phyloP scores from a whole-genome alignment of 192 early-diverging fungal species.

The Backusella circina region DNA sequence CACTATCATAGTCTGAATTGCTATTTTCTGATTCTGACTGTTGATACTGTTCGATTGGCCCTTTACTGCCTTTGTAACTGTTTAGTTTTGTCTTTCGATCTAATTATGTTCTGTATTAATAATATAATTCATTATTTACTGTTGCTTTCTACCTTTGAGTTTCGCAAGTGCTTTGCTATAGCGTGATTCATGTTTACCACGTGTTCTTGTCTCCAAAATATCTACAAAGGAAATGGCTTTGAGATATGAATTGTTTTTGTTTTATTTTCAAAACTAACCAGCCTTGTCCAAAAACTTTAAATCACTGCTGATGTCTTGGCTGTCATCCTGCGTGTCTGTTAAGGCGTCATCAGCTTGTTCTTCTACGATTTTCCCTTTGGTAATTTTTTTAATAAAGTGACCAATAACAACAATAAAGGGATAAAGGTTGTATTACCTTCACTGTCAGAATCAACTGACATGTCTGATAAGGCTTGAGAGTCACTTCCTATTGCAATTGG shows the following conservation, averaged over 20 bases:
- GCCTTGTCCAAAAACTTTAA: slow-evolving; percentile 3
- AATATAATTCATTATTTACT: background rate
- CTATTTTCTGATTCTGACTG: background rate
- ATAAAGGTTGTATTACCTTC: background rate
- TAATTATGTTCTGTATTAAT: background rate
- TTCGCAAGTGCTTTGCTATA: slow-evolving; percentile 2
- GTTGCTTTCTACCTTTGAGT: background rate
- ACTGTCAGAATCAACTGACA: slow-evolving; percentile 3
- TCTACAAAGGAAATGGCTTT: background rate
- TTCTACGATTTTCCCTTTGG: background rate
- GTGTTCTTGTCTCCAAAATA: slow-evolving; percentile 7
- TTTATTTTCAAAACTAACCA: background rate
- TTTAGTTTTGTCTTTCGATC: background rate
- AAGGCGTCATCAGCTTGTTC: background rate
- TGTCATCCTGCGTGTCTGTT: background rate
- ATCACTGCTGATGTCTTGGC: background rate
- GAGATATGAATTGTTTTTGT: background rate
- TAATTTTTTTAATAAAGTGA: background rate
- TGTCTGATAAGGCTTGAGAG: background rate
- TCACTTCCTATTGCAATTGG: background rate
- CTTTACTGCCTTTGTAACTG: background rate
- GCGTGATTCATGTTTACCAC: slow-evolving; percentile 2
- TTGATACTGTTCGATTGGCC: background rate
- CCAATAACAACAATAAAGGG: too few species aligned
- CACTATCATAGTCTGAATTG: background rate